Base-by-base conservation (phyloP, 179 eudicot species). In the Beta lomatogona region DNA sequence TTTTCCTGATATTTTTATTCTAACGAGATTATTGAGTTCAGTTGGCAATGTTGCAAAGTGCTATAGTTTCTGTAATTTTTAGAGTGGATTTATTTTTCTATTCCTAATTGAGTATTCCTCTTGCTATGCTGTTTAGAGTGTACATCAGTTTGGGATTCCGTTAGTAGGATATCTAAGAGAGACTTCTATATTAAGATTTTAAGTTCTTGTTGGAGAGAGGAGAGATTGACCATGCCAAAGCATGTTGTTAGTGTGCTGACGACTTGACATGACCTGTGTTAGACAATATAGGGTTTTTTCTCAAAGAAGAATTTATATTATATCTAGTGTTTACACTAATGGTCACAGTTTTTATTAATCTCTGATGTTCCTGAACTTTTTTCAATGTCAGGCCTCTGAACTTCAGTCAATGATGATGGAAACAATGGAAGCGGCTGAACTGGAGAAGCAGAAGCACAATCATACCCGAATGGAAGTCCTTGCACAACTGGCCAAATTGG, bases 401-500 rank as follows among this genome's bases (percentile, higher is more conserved):
- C 84, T 95, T 83, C 99, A 95, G 81, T 89, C 90, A 58, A 89
- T 91, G 58, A 95, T 88, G 90, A 95, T 91, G 90, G 98, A 94
- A 80, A 92, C 82, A 80, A 94, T 95, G 99, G 97, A 95, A 81
- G 99, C 99, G 67, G 97, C 84, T 53, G 99, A 95, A 45, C 48
- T 90, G 48, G 99, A 95, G 87, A 95, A 95, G 91, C 98, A 91
- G 85, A 95, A 95, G 81, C 99, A 95, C 85, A 95, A 91, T 80
- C 91, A 84, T 86, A 95, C 99, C 45, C 89, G 98, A 83, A 95
- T 95, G 99, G 98, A 94, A 89, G 91, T 89, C 79, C 88, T 95
- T 31, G 82, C 88, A 45, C 92, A 90, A 77, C 76, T 95, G 84
- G 94, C 99, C 63, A 91, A 89, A 85, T 88, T 94, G 80, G 99